Conservation (phyloP, 2,329 filamentous ascomycete genomes). For the Coleophoma eucalyptorum region DNA sequence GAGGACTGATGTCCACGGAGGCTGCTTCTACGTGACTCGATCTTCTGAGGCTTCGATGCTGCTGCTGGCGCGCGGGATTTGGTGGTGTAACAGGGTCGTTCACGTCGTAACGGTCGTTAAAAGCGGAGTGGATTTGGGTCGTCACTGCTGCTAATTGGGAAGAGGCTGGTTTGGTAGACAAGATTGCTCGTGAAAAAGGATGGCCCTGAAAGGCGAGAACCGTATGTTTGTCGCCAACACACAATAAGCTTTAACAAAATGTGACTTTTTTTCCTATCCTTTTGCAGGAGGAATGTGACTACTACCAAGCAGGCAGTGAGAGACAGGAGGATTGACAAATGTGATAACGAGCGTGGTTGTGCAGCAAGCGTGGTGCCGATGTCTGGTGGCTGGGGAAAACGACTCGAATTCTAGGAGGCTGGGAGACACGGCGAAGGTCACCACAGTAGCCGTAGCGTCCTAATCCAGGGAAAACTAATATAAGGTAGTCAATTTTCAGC, state of each 20-base stretch:
- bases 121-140: slow-evolving; percentile 16
- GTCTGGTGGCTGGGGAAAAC: neutral
- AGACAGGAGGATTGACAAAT: neutral
- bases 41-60: slow-evolving; percentile 12
- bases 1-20: slow-evolving; percentile 26
- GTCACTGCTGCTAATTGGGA: slow-evolving; percentile 25
- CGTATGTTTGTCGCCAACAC: neutral
- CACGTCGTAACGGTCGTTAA: slow-evolving; percentile 30
- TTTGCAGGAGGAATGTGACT: slow-evolving; percentile 2
- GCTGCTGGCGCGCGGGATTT: slow-evolving; percentile 26
- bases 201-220: slow-evolving; percentile 8
- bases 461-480: no score
- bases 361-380: neutral
- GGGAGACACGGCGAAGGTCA: neutral
- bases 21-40: slow-evolving; percentile 26
- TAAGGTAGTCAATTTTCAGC: no score
- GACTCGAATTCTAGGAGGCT: neutral
- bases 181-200: slow-evolving; percentile 13
- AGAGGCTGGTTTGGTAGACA: slow-evolving; percentile 18
- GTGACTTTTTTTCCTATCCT: no score
- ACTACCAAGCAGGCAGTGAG: neutral
- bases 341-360: neutral
- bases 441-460: neutral
- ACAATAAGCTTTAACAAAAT: neutral
- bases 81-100: slow-evolving; percentile 26